Base-by-base conservation (phyloP, 2,329 filamentous ascomycete species). In the Aspergillus ochraceus region DNA sequence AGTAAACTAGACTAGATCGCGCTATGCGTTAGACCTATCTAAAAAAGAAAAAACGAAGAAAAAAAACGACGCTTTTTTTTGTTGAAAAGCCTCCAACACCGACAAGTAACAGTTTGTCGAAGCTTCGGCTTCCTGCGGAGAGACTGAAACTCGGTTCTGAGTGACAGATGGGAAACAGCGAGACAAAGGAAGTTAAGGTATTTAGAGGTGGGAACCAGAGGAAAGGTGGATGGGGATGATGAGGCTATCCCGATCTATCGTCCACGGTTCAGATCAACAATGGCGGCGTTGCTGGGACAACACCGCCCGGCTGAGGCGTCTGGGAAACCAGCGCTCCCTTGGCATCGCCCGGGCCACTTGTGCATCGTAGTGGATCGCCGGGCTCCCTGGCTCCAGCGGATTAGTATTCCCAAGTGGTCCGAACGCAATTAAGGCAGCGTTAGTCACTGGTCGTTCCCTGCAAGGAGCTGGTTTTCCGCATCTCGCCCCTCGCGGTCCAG, bases 241-340 rank as follows among this genome's bases (percentile, higher is more conserved):
- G 62, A 67, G 63, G 68, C 67, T 68, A 70, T 70, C 67, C 59
- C 65, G 70, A 73, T 72, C 70, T 70, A 67, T 61, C 66, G 63
- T 60, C 68, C 70, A 71, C 65, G 72, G 68, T 71, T 70, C 70
- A 66, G 68, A 71, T 76, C 74, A 76, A 76, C 74, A 76, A 76
- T 71, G 64, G 65, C 51, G 61, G 26, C 52, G 74, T 76, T 76
- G 73, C 70, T 74, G 71, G 69, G 69, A 73, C 73, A 75, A 76
- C 74, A 62, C 46, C 19, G 56, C 60, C 60, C 57, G 52, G 60
- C 52, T 60, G 61, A 68, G 67, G 69, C 70, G 71, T 70, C 68
- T 63, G 65, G 70, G 67, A 70, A 72, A 70, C 71, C 65, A 71
- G 59, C 60, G 63, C 60, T 64, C 60, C 67, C 65, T 64, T 61